phyloP scores from a whole-genome alignment of 2,329 filamentous ascomycete genomes.

The Pseudogymnoascus sp. region DNA sequence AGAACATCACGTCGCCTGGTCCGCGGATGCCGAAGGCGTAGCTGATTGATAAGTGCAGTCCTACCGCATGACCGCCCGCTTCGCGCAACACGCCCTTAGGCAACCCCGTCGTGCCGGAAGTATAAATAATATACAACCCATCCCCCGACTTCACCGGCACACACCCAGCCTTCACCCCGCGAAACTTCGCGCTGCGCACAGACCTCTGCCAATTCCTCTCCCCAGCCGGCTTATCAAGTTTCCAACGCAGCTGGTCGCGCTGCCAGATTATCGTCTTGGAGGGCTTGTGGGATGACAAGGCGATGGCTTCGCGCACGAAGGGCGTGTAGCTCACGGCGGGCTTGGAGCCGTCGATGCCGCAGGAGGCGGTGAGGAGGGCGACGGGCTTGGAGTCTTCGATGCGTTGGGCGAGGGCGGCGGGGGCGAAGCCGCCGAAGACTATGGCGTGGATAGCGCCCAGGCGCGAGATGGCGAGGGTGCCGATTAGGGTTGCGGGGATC shows the following conservation, averaged over 20 bases:
- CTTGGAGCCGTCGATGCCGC: conserved; percentile 81
- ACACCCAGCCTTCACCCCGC: conserved; percentile 60
- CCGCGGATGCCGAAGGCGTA: conserved; percentile 78
- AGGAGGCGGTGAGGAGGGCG: conserved; percentile 78
- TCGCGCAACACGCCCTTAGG: conserved; percentile 80
- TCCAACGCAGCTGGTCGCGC: conserved; percentile 67
- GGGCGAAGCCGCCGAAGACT: conserved; percentile 87
- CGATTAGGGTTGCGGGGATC: conserved; percentile 83
- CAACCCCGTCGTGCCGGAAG: conserved; percentile 70
- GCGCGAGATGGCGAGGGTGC: conserved; percentile 70
- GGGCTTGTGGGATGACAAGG: conserved; percentile 62
- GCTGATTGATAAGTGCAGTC: conserved; percentile 70
- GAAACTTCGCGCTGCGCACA: conserved; percentile 58
- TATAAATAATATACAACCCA: conserved; percentile 84
- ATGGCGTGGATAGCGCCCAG: conserved; percentile 84
- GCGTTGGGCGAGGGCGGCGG: conserved; percentile 71
- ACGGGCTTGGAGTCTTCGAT: conserved; percentile 74
- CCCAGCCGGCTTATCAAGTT: conserved; percentile 55
- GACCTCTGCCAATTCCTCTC: conserved; percentile 74
- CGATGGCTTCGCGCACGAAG: conserved; percentile 65
- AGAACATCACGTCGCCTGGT: conserved; percentile 67
- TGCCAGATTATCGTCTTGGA: conserved; percentile 73
- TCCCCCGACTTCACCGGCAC: conserved; percentile 74
- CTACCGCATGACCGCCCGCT: conserved; percentile 80
- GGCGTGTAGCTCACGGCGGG: conserved; percentile 68